Percentiles rank a stretch among this genome's conserved stretches.
Conservation (phyloP, 345 rosid species). For the Brassica nigra region DNA sequence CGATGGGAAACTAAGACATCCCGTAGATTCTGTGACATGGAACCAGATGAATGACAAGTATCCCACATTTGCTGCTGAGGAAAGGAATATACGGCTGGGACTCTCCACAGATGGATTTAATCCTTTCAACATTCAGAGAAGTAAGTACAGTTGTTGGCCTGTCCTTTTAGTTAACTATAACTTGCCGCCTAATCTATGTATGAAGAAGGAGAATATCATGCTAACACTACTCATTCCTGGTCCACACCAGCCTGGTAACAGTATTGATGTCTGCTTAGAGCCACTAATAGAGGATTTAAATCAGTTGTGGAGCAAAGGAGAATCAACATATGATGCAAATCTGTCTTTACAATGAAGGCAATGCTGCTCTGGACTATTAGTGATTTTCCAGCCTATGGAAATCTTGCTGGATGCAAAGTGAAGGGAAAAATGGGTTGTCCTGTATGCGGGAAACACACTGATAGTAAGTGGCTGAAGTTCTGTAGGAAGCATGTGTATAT, state of each 20-base stretch:
- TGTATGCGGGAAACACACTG: background rate
- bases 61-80: background rate
- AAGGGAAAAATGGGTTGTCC: conserved; percentile 6
- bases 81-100: background rate
- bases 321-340: background rate
- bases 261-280: conserved; percentile 1
- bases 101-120: background rate
- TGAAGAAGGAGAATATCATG: background rate
- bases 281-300: background rate
- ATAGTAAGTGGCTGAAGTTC: too few species aligned
- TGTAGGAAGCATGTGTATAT: too few species aligned
- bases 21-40: background rate
- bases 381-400: background rate
- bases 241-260: background rate
- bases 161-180: too few species aligned
- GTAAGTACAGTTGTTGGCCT: too few species aligned
- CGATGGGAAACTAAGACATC: background rate
- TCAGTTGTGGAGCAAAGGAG: background rate
- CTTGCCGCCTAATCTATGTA: too few species aligned
- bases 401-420: conserved; percentile 1
- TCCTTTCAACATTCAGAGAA: too few species aligned
- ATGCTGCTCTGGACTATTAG: background rate
- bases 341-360: background rate
- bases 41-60: background rate
- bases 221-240: background rate